Evolutionary conservation across 1,284 basidiomycete genomes (phyloP).

Genomic region (Cryptococcus jaspeensis): DNA sequence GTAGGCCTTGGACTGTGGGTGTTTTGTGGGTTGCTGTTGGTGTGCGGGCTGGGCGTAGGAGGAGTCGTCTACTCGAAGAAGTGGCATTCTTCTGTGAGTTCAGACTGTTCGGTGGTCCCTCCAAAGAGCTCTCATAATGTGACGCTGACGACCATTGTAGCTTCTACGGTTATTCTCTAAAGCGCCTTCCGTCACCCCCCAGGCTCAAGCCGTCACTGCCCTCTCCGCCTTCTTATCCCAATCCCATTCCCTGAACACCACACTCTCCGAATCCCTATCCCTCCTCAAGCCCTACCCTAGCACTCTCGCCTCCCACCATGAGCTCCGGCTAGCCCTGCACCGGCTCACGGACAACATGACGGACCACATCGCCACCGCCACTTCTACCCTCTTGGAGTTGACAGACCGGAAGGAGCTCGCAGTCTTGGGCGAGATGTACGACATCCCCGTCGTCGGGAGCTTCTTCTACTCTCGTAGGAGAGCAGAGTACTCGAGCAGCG

Average conservation of each 20-base stretch:
- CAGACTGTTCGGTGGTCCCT: no score
- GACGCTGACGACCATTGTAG: not conserved
- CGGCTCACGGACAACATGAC: conserved; percentile 39
- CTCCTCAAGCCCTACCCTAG: conserved; percentile 24
- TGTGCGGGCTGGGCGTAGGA: not conserved
- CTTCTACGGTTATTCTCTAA: not conserved
- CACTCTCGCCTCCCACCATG: conserved; percentile 21
- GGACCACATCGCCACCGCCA: conserved; percentile 40
- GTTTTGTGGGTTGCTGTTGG: not conserved
- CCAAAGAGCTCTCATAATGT: no score
- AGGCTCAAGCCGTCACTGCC: conserved; percentile 9
- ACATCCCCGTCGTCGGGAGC: conserved; percentile 34
- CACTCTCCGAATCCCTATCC: conserved; percentile 26
- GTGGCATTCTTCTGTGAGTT: not conserved
- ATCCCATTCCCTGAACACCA: conserved; percentile 17
- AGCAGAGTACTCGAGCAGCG: conserved; percentile 3
- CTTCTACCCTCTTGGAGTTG: conserved; percentile 31
- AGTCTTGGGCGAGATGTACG: conserved; percentile 46
- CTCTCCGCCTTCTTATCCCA: conserved; percentile 22
- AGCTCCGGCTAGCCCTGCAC: conserved; percentile 37
- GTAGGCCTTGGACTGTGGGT: conserved; percentile 6
- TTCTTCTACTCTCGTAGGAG: conserved; percentile 18
- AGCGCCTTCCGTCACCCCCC: not conserved
- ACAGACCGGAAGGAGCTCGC: conserved; percentile 36
- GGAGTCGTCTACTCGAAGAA: not conserved